These are phyloP conservation scores for Rhodotorula sphaerocarpa DNA, from an alignment of 768 basidiomycete genomes.

Conservation along the genomic window DNA sequence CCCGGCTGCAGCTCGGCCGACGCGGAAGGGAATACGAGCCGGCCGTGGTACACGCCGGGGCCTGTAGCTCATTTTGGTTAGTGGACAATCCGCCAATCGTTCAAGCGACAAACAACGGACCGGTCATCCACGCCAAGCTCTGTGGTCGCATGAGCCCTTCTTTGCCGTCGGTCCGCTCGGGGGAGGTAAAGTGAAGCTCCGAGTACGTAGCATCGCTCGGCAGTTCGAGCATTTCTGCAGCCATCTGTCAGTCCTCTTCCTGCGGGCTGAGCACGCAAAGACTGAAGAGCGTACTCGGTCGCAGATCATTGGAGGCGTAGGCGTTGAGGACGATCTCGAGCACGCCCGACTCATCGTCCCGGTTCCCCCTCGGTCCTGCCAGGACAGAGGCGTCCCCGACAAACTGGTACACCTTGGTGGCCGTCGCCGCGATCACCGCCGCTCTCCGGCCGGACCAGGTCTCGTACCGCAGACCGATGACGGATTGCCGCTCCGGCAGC, in stretches of 20 bases:
- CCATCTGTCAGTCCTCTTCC: constrained; percentile 37
- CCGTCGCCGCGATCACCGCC: constrained; percentile 73
- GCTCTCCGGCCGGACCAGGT: constrained; percentile 46
- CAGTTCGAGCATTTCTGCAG: constrained; percentile 76
- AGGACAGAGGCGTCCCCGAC: constrained; percentile 48
- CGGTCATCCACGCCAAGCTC: constrained; percentile 82
- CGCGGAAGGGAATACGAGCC: constrained; percentile 52
- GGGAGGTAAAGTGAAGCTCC: constrained; percentile 66
- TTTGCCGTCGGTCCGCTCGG: constrained; percentile 47
- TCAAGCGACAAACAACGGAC: constrained; percentile 48
- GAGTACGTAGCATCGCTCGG: constrained; percentile 66
- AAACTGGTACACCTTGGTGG: constrained; percentile 83
- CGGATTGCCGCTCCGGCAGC: constrained; percentile 63
- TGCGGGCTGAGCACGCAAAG: too few species aligned
- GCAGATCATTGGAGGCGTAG: constrained; percentile 56
- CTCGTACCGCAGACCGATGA: constrained; percentile 78
- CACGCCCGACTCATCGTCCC: constrained; percentile 61
- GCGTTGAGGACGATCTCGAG: constrained; percentile 65
- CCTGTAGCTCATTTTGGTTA: too few species aligned
- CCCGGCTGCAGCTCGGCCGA: constrained; percentile 46
- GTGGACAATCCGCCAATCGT: too few species aligned
- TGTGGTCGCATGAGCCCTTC: constrained; percentile 55
- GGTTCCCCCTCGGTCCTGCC: constrained; percentile 46
- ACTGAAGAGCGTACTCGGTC: constrained; percentile 58
- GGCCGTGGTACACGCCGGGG: constrained; percentile 80